A percentile compares a stretch with the other conserved stretches of the same genome.
Conservation (phyloP, 345 rosid genomes). For the Psidium guajava region DNA sequence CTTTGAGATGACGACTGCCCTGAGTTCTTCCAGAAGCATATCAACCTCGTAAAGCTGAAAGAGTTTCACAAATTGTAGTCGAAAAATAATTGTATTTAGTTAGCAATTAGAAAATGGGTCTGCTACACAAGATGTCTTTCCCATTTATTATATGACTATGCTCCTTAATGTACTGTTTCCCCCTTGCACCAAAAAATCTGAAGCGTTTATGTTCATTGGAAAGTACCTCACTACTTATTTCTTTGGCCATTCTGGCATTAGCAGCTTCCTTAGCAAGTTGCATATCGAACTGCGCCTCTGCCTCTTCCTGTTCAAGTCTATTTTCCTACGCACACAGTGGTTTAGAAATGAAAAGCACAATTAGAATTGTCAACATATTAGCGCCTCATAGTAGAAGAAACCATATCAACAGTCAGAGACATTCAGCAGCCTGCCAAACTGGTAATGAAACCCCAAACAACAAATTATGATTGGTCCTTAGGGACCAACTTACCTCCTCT, state of each 20-base stretch:
- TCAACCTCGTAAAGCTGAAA: conserved; percentile 61
- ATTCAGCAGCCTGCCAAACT: neutral
- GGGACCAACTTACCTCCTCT: neutral
- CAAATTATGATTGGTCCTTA: neutral
- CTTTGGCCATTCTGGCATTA: conserved; percentile 57
- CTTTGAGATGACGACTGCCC: conserved; percentile 46
- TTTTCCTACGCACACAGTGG: conserved; percentile 29
- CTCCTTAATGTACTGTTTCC: neutral
- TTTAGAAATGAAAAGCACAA: neutral
- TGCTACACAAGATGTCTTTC: too few species aligned
- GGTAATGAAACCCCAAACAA: neutral
- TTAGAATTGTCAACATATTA: neutral
- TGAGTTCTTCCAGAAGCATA: conserved; percentile 55
- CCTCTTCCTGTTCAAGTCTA: conserved; percentile 58
- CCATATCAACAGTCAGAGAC: neutral
- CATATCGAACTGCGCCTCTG: conserved; percentile 41
- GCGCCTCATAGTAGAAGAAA: neutral
- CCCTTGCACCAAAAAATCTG: neutral
- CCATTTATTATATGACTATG: too few species aligned
- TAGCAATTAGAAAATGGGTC: neutral
- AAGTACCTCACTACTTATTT: conserved; percentile 24
- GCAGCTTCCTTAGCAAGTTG: conserved; percentile 62
- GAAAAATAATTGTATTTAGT: neutral
- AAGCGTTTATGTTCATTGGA: neutral
- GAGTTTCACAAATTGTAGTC: neutral